Evolutionary conservation across 2,329 filamentous ascomycete species (phyloP).

Genomic region (Grosmannia serpens): DNA sequence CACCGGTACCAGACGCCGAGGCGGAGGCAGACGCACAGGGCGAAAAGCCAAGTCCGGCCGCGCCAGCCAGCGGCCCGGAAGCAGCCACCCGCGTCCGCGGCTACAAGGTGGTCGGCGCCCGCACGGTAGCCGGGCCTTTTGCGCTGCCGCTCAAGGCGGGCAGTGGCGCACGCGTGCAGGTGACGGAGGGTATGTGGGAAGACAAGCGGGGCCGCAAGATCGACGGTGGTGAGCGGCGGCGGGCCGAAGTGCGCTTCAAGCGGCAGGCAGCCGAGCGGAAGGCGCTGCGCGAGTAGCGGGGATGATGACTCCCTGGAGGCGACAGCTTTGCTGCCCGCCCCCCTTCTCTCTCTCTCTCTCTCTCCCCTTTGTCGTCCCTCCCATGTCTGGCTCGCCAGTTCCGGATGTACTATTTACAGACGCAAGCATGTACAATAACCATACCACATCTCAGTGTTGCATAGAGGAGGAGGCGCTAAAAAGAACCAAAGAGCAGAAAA

Average conservation of each 20-base stretch:
- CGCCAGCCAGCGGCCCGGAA: background rate
- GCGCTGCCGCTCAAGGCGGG: constrained; percentile 57
- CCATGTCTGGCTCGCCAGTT: too few species aligned
- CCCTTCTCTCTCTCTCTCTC: background rate
- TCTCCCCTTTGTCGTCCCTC: background rate
- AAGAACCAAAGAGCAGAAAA: background rate
- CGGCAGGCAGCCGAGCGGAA: constrained; percentile 67
- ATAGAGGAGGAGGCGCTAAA: background rate
- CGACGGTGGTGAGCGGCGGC: constrained; percentile 88
- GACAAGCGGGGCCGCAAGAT: constrained; percentile 78
- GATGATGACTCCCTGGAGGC: background rate
- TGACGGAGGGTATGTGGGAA: constrained; percentile 90
- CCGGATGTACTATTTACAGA: background rate
- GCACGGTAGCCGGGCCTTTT: constrained; percentile 64
- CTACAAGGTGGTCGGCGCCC: constrained; percentile 56
- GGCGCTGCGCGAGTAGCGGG: constrained; percentile 38
- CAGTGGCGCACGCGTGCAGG: constrained; percentile 51
- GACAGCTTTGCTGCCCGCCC: background rate
- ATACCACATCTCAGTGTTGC: background rate
- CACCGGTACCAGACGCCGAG: background rate
- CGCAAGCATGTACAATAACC: background rate
- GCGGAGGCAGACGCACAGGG: background rate
- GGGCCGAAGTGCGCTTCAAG: constrained; percentile 78
- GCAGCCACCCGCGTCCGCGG: constrained; percentile 39
- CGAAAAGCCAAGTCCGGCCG: background rate